These are phyloP conservation scores for Cucurbita argyrosperma DNA, from an alignment of 306 rosid genomes.

Conservation along the genomic window DNA sequence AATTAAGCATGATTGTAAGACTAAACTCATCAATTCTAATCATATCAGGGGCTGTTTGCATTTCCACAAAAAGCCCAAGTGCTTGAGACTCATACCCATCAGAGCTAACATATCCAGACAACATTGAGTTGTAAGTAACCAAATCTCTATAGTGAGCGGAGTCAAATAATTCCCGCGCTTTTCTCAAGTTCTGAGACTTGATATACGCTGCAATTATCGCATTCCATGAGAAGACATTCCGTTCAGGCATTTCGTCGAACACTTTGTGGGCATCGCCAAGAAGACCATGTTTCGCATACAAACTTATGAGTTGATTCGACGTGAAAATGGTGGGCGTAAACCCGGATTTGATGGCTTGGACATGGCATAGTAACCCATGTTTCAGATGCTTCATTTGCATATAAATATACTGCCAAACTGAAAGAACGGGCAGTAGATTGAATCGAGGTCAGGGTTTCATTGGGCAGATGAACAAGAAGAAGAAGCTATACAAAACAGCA, in stretches of 20 bases:
- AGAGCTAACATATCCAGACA: constrained; percentile 36
- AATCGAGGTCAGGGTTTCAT: not conserved
- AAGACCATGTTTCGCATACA: constrained; percentile 26
- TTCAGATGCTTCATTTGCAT: constrained; percentile 30
- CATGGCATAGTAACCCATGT: constrained; percentile 27
- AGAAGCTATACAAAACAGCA: not conserved
- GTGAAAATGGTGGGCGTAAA: constrained; percentile 27
- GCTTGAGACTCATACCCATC: constrained; percentile 42
- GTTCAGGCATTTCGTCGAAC: constrained; percentile 61
- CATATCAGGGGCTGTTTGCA: constrained; percentile 30
- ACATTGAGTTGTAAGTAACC: constrained; percentile 61
- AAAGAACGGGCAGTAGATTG: not conserved
- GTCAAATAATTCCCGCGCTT: constrained; percentile 36
- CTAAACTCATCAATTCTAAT: constrained; percentile 45
- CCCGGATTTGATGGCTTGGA: constrained; percentile 40
- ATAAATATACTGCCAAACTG: not conserved
- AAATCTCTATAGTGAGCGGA: constrained; percentile 34
- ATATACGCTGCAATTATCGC: constrained; percentile 42
- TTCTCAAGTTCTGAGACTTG: constrained; percentile 38
- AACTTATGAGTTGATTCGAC: constrained; percentile 44
- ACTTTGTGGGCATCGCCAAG: constrained; percentile 35
- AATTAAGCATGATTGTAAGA: constrained; percentile 52
- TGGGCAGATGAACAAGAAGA: not conserved
- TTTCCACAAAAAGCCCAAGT: constrained; percentile 32
- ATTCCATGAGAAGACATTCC: constrained; percentile 65